Evolutionary conservation across 176 grass and related monocot species (phyloP).

Genomic region (Avena eriantha): DNA sequence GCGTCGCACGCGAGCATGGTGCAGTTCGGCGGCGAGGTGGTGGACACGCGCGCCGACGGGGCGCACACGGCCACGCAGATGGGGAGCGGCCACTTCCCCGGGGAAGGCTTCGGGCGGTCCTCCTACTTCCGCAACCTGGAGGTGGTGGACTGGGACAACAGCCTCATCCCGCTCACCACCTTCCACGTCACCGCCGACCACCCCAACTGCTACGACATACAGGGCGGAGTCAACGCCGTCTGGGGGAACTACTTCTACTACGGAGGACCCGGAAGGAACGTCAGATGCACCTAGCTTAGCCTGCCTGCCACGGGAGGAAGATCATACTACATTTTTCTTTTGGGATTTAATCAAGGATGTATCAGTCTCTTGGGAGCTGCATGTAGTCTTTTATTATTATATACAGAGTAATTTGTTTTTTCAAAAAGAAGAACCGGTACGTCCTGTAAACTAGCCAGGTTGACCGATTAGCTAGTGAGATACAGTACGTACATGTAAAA

Average conservation of each 20-base stretch:
- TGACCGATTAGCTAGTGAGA: slow-evolving; percentile 23
- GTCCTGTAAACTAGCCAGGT: slow-evolving; percentile 19
- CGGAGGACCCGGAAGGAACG: slow-evolving; percentile 72
- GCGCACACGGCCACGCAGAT: slow-evolving; percentile 85
- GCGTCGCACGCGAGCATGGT: slow-evolving; percentile 84
- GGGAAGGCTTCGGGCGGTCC: slow-evolving; percentile 63
- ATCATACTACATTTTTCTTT: background rate
- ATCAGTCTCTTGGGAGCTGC: background rate
- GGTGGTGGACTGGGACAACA: slow-evolving; percentile 90
- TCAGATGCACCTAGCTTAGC: slow-evolving; percentile 59
- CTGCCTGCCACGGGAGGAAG: background rate
- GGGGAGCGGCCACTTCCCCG: slow-evolving; percentile 83
- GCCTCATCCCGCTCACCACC: slow-evolving; percentile 70
- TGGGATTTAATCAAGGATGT: background rate
- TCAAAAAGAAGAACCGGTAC: slow-evolving; percentile 37
- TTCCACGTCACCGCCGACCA: slow-evolving; percentile 85
- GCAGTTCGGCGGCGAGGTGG: slow-evolving; percentile 92
- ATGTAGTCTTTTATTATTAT: background rate
- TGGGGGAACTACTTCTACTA: slow-evolving; percentile 99
- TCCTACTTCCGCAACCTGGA: slow-evolving; percentile 93
- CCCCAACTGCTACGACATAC: slow-evolving; percentile 80
- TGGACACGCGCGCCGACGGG: slow-evolving; percentile 61
- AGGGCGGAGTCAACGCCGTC: slow-evolving; percentile 71
- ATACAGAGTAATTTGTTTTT: background rate
- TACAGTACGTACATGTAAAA: slow-evolving; percentile 34